phyloP scores from a whole-genome alignment of 1,284 basidiomycete species.

The Puccinia horiana region DNA sequence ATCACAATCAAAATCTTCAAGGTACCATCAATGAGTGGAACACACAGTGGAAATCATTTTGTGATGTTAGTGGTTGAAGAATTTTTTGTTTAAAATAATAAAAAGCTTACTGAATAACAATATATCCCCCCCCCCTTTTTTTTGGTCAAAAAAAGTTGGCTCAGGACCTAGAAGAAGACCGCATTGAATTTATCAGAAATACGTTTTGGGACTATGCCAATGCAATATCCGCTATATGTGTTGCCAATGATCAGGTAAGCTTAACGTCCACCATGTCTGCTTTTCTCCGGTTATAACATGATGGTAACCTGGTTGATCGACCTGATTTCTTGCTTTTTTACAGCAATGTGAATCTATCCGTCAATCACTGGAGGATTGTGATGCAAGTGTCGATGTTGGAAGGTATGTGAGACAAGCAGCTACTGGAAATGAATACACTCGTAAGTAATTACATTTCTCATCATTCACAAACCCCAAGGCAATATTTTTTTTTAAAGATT shows the following conservation, averaged over 20 bases:
- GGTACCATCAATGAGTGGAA: slow-evolving; percentile 33
- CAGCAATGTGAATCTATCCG: slow-evolving; percentile 41
- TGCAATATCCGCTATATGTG: slow-evolving; percentile 89
- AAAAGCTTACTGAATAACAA: too few species aligned
- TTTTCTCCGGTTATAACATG: background rate
- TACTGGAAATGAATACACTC: slow-evolving; percentile 19
- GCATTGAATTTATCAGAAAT: slow-evolving; percentile 89
- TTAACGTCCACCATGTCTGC: slow-evolving; percentile 56
- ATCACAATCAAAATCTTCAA: slow-evolving; percentile 28
- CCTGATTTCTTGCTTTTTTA: background rate
- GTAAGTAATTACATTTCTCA: slow-evolving; percentile 1
- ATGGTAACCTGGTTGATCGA: background rate
- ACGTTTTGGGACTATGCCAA: slow-evolving; percentile 96
- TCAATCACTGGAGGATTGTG: slow-evolving; percentile 20
- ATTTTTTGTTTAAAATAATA: background rate
- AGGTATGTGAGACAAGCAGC: slow-evolving; percentile 26
- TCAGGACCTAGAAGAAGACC: slow-evolving; percentile 93
- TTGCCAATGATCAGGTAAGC: slow-evolving; percentile 81
- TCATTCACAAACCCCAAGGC: background rate
- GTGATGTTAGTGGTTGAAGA: slow-evolving; percentile 55
- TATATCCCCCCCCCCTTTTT: too few species aligned
- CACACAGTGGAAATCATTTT: slow-evolving; percentile 43
- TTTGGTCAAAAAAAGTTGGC: too few species aligned
- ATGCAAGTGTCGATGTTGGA: slow-evolving; percentile 16
- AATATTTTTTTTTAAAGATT: background rate